Evolutionary conservation across 2,329 filamentous ascomycete genomes (phyloP), one percentile per base, ranked within the genome.

Genomic region (Ramularia collo-cygni): DNA sequence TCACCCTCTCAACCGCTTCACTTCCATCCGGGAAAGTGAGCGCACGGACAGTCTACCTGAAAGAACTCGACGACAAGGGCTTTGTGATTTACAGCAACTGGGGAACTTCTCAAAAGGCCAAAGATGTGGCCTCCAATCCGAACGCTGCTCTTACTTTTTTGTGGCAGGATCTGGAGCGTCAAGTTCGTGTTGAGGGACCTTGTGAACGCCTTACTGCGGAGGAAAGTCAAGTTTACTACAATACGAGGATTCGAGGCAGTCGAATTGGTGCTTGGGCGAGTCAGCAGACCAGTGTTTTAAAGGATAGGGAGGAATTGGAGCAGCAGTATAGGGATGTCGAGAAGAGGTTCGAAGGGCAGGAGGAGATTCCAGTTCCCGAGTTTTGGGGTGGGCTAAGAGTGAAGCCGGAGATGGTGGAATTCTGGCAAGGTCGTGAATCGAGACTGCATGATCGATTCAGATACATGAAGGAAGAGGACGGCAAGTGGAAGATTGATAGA

Each of bases 31-130:
- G 92, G 45, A 81, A 84, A 33, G 84, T 96, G 14, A 87, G 80
- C 33, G 81, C 85, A 3, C 85, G 92, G 43, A 75, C 87, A 52
- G 87, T 98, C 27, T 98, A 96, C 66, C 75, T 98, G 51, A 98
- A 98, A 67, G 92, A 96, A 70, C 78, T 96, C 16, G 89, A 96
- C 63, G 64, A 71, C 4, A 65, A 62, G 14, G 88, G 89, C 12
- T 98, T 93, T 65, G 87, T 96, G 30, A 73, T 98, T 35, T 98
- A 96, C 72, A 84, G 79, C 58, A 98, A 98, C 64, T 90, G 89
- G 69, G 88, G 79, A 44, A 92, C 85, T 0, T 85, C 79, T 43
- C 67, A 74, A 18, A 79, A 81, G 68, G 76, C 80, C 1, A 58
- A 66, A 35, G 86, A 95, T 60, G 67, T 92, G 5, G 72, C 68